phyloP scores from a whole-genome alignment of 345 rosid genomes.

The Odontarrhena argentea region DNA sequence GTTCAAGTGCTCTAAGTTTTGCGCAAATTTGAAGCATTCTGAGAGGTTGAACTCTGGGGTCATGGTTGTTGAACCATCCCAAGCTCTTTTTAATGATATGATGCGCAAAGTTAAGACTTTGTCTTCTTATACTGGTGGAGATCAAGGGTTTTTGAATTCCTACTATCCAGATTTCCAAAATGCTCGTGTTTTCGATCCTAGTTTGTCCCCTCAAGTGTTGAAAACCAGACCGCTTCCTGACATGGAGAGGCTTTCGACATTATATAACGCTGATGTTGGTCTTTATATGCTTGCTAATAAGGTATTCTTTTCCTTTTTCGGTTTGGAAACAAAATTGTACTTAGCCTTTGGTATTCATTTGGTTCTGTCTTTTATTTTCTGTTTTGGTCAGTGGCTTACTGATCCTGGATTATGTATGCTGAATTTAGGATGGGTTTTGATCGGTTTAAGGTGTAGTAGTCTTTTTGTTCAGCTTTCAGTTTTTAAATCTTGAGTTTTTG shows the following conservation, averaged over 20 bases:
- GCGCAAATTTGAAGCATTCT: constrained; percentile 94
- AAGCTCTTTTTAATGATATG: constrained; percentile 73
- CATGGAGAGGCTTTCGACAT: constrained; percentile 93
- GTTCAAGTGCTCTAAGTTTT: constrained; percentile 76
- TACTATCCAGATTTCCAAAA: constrained; percentile 76
- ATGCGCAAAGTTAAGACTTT: constrained; percentile 79
- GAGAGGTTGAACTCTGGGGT: constrained; percentile 97
- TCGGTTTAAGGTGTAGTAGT: background rate
- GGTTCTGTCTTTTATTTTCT: constrained; percentile 2
- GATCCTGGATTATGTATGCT: background rate
- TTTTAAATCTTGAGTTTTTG: constrained; percentile 7
- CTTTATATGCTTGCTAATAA: constrained; percentile 98
- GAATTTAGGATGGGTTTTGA: background rate
- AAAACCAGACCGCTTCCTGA: constrained; percentile 64
- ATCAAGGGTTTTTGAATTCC: constrained; percentile 89
- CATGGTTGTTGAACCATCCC: constrained; percentile 96
- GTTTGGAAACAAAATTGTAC: background rate
- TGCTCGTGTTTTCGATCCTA: constrained; percentile 87
- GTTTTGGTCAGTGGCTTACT: background rate
- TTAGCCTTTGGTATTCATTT: constrained; percentile 16
- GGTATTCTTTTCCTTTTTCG: constrained; percentile 46
- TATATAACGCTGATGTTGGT: constrained; percentile 96
- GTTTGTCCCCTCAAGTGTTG: constrained; percentile 55
- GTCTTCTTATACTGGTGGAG: constrained; percentile 92
- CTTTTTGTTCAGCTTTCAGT: constrained; percentile 11